phyloP scores from a whole-genome alignment of 768 basidiomycete species.

The Macrolepiota albuminosa region DNA sequence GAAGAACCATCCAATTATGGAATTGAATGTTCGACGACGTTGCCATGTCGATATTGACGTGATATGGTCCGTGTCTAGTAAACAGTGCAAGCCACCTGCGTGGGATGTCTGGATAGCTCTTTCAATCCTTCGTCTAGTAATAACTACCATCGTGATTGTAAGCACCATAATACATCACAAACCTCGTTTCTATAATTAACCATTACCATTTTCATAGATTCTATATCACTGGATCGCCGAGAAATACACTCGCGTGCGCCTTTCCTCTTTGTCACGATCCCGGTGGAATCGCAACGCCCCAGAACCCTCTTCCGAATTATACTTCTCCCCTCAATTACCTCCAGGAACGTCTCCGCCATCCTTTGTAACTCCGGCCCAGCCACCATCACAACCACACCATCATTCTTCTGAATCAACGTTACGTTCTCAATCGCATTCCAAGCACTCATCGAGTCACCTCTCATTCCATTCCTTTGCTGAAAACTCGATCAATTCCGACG shows the following conservation, averaged over 20 bases:
- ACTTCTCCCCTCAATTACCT: conserved; percentile 15
- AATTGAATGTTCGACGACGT: conserved; percentile 34
- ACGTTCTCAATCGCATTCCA: conserved; percentile 12
- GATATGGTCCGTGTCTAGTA: conserved; percentile 48
- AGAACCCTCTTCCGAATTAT: conserved; percentile 12
- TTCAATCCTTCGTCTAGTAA: conserved; percentile 44
- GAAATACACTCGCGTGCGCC: conserved; percentile 22
- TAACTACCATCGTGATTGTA: conserved; percentile 53
- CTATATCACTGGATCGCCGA: conserved; percentile 22
- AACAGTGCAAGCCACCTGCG: conserved; percentile 25
- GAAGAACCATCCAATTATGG: conserved; percentile 35
- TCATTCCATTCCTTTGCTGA: conserved; percentile 11
- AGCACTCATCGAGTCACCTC: conserved; percentile 11
- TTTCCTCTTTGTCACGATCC: conserved; percentile 18
- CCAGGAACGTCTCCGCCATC: conserved; percentile 9
- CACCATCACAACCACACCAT: conserved; percentile 8
- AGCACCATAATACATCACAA: conserved; percentile 19
- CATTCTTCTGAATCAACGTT: conserved; percentile 20
- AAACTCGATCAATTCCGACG: conserved; percentile 13
- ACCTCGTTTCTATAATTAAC: not conserved
- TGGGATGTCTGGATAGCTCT: conserved; percentile 55
- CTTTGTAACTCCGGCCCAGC: conserved; percentile 2
- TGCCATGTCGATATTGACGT: conserved; percentile 66
- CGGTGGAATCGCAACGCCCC: conserved; percentile 9
- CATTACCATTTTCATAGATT: conserved; percentile 17